These are phyloP conservation scores for Pseudocercospora ulei DNA, from an alignment of 2,329 filamentous ascomycete species.

Conservation along the genomic window DNA sequence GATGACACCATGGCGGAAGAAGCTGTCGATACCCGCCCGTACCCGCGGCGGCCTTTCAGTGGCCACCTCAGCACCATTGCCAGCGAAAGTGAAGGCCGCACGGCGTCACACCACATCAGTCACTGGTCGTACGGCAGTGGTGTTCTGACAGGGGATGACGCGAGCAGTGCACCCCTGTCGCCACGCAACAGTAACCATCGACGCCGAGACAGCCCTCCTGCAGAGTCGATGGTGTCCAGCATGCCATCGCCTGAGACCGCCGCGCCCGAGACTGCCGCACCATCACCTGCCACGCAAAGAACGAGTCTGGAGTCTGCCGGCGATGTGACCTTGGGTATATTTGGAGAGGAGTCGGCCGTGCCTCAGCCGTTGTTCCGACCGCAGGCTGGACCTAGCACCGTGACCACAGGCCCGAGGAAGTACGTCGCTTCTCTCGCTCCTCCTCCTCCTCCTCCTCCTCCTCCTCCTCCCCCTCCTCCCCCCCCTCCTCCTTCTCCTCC, in stretches of 20 bases:
- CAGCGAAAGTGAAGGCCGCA: slow-evolving; percentile 31
- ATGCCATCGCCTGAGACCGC: slow-evolving; percentile 2
- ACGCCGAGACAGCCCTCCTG: slow-evolving; percentile 24
- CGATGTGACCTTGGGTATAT: slow-evolving; percentile 30
- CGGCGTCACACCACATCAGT: slow-evolving; percentile 28
- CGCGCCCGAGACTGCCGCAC: no score
- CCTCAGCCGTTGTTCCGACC: slow-evolving; percentile 32
- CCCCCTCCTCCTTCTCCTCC: slow-evolving; percentile 28
- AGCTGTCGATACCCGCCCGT: slow-evolving; percentile 29
- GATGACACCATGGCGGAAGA: slow-evolving; percentile 25
- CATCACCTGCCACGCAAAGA: slow-evolving; percentile 17
- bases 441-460: slow-evolving; percentile 29
- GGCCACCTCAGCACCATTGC: slow-evolving; percentile 34
- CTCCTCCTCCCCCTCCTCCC: slow-evolving; percentile 29
- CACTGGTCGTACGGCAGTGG: slow-evolving; percentile 32
- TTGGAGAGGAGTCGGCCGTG: slow-evolving; percentile 30
- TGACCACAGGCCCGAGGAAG: slow-evolving; percentile 16
- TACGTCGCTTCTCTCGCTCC: slow-evolving; percentile 30
- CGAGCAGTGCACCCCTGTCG: slow-evolving; percentile 26
- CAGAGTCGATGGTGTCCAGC: slow-evolving; percentile 21
- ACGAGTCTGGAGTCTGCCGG: slow-evolving; percentile 23
- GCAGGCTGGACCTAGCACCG: slow-evolving; percentile 7
- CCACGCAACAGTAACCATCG: slow-evolving; percentile 14
- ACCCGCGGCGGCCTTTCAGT: slow-evolving; percentile 29
- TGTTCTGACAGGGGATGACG: slow-evolving; percentile 29